Percentiles rank a stretch among this genome's conserved stretches.
These are phyloP conservation scores for Colletotrichum simmondsii DNA, from an alignment of 2,329 filamentous ascomycete genomes.

Conservation along the genomic window DNA sequence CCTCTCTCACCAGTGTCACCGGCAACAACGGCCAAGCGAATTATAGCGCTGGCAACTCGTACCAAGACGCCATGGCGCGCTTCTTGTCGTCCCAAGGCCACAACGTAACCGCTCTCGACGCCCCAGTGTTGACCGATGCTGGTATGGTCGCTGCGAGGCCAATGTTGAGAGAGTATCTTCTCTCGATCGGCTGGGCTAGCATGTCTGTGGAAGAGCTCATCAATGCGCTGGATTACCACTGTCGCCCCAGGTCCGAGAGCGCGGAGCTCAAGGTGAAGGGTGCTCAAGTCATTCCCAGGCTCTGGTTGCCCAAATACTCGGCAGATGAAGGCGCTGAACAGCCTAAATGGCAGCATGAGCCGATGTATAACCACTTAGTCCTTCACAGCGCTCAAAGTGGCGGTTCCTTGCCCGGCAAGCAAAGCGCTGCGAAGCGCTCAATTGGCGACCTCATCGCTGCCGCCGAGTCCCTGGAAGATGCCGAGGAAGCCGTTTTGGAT, in stretches of 20 bases:
- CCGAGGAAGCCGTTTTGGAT: slow-evolving; percentile 36
- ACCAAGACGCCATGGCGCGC: slow-evolving; percentile 52
- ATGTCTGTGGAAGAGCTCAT: slow-evolving; percentile 14
- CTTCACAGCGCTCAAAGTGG: neutral
- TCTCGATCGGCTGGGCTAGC: slow-evolving; percentile 17
- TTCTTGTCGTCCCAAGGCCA: slow-evolving; percentile 51
- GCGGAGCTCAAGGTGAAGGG: neutral
- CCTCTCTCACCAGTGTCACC: slow-evolving; percentile 40
- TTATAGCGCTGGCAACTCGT: slow-evolving; percentile 57
- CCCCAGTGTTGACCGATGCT: slow-evolving; percentile 47
- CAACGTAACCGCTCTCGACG: slow-evolving; percentile 59
- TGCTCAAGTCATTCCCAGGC: slow-evolving; percentile 11
- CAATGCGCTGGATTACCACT: neutral
- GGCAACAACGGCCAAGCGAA: slow-evolving; percentile 51
- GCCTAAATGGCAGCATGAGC: slow-evolving; percentile 23
- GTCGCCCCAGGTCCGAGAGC: neutral
- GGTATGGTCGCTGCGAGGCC: slow-evolving; percentile 38
- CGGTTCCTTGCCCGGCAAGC: neutral
- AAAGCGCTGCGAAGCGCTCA: neutral
- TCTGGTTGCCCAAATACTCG: slow-evolving; percentile 28
- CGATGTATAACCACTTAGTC: slow-evolving; percentile 22
- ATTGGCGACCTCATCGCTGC: neutral
- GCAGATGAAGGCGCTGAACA: slow-evolving; percentile 22
- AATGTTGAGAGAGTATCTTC: slow-evolving; percentile 10
- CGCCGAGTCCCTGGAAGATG: slow-evolving; percentile 26